phyloP scores from a whole-genome alignment of 306 rosid species.

The barrel medic (Medicago truncatula) region DNA sequence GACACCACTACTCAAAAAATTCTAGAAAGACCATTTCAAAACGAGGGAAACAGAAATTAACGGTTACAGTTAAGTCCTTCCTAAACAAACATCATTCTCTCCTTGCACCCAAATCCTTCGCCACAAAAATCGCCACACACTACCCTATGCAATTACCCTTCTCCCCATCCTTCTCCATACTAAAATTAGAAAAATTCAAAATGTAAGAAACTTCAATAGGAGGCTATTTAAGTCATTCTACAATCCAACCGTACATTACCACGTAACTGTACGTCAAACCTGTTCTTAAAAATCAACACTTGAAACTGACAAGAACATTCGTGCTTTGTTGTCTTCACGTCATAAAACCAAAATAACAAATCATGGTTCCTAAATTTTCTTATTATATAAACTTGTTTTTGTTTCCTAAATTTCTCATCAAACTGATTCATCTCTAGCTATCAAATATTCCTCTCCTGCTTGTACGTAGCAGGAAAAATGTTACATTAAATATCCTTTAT shows the following conservation, averaged over 20 bases:
- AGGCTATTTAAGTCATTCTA: constrained; percentile 16
- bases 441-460: constrained; percentile 8
- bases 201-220: not conserved
- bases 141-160: not conserved
- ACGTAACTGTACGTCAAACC: not conserved
- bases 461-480: not conserved
- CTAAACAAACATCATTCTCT: constrained; percentile 18
- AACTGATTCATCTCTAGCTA: not conserved
- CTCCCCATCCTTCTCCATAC: not conserved
- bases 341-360: not conserved
- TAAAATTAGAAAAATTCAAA: constrained; percentile 4
- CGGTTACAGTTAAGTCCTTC: not conserved
- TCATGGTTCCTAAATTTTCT: not conserved
- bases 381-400: not conserved
- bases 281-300: not conserved
- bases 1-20: too few species aligned
- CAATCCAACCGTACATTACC: not conserved
- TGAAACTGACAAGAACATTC: not conserved
- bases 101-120: not conserved
- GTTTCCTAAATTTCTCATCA: not conserved
- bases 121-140: constrained; percentile 3
- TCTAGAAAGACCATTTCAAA: not conserved
- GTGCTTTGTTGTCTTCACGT: not conserved
- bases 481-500: not conserved
- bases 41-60: constrained; percentile 8